These are phyloP conservation scores for Diaporthe eres DNA, from an alignment of 2,329 filamentous ascomycete species.

Conservation along the genomic window DNA sequence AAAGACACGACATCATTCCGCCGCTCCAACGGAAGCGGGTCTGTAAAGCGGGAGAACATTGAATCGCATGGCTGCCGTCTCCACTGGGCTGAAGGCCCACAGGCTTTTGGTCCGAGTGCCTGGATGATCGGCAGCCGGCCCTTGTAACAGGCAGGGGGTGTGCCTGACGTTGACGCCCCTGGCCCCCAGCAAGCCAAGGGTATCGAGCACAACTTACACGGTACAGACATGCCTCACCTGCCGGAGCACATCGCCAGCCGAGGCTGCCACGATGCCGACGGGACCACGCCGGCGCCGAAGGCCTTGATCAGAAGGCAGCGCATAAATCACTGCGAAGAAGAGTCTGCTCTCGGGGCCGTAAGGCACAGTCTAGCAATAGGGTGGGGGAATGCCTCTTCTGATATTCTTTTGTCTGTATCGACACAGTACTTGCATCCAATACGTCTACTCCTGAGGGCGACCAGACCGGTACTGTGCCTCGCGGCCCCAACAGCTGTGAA, in stretches of 20 bases:
- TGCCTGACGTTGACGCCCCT: constrained; percentile 11
- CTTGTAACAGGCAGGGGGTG: constrained; percentile 14
- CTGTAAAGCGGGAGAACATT: constrained; percentile 16
- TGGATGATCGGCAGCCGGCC: constrained; percentile 34
- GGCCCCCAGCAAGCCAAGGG: constrained; percentile 12
- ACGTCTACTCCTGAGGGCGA: not conserved
- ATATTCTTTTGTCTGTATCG: not conserved
- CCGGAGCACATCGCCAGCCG: constrained; percentile 3
- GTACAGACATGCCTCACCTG: not conserved
- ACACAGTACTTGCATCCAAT: not conserved
- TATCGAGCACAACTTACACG: not conserved
- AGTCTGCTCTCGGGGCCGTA: not conserved
- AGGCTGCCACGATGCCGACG: constrained; percentile 4
- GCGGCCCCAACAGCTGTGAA: not conserved
- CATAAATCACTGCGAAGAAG: not conserved
- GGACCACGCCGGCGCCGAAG: not conserved
- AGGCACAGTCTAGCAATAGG: not conserved
- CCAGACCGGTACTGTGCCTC: not conserved
- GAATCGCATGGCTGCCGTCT: not conserved
- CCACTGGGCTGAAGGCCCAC: constrained; percentile 30
- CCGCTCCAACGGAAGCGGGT: constrained; percentile 34
- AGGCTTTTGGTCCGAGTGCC: constrained; percentile 24
- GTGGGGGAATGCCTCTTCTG: not conserved
- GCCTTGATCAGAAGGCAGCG: not conserved
- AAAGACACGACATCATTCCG: constrained; percentile 9